Conservation (phyloP, 2,329 filamentous ascomycete genomes). For the Thielaviopsis ethacetica region DNA sequence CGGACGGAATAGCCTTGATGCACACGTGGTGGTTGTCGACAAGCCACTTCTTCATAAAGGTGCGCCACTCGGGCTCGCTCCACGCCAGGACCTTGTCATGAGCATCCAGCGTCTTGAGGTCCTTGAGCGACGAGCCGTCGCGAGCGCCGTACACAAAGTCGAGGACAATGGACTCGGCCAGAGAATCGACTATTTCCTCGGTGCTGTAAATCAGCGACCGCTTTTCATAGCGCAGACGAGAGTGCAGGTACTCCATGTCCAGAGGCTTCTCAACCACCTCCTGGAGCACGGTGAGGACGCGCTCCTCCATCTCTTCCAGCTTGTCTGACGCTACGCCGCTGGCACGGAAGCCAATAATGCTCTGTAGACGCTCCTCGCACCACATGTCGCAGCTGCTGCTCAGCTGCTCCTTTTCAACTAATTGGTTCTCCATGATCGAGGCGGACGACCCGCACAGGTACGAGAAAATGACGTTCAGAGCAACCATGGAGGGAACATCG, state of each 20-base stretch:
- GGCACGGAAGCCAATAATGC: conserved; percentile 71
- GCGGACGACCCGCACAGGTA: conserved; percentile 91
- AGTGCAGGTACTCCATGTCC: conserved; percentile 78
- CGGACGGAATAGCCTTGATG: conserved; percentile 73
- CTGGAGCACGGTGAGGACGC: conserved; percentile 68
- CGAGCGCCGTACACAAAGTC: conserved; percentile 83
- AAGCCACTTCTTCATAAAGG: conserved; percentile 70
- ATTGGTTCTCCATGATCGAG: conserved; percentile 73
- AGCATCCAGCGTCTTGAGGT: conserved; percentile 38
- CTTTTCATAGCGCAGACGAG: conserved; percentile 69
- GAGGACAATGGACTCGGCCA: conserved; percentile 70
- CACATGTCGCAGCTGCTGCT: conserved; percentile 72
- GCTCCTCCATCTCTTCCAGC: conserved; percentile 66
- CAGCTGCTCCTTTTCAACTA: conserved; percentile 87
- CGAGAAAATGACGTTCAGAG: conserved; percentile 62
- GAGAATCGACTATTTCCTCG: conserved; percentile 67
- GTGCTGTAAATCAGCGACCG: conserved; percentile 70
- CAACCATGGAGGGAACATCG: conserved; percentile 50
- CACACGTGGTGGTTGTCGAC: conserved; percentile 74
- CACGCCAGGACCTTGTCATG: conserved; percentile 60
- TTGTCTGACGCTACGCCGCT: conserved; percentile 78
- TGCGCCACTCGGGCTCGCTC: conserved; percentile 70
- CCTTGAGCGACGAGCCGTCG: conserved; percentile 59
- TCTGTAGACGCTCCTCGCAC: conserved; percentile 64
- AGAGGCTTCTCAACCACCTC: conserved; percentile 67